Evolutionary conservation across 1,284 basidiomycete species (phyloP).

Genomic region (Gymnopus androsaceus): DNA sequence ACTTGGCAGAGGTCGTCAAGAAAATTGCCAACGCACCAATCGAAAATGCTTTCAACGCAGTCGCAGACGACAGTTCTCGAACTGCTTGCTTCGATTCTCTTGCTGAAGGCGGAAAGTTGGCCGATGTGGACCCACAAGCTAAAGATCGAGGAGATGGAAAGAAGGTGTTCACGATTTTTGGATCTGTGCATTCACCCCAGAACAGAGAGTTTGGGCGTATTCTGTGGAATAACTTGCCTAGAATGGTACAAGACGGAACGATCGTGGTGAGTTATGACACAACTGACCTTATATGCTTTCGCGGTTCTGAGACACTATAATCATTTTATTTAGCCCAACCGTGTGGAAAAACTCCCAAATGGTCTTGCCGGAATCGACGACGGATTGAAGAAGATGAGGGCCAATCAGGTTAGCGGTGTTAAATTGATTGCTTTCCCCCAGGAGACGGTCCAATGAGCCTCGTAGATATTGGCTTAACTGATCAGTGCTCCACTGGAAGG

Average conservation of each 20-base stretch:
- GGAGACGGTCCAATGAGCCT: no score
- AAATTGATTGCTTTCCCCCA: conserved; percentile 2
- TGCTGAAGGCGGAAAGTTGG: conserved; percentile 3
- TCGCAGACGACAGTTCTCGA: neutral
- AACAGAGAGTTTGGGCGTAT: conserved; percentile 1
- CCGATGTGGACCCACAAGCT: neutral
- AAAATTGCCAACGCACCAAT: conserved; percentile 5
- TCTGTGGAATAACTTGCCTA: neutral
- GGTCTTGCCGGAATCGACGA: conserved; percentile 1
- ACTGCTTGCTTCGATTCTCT: conserved; percentile 5
- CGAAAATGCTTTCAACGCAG: conserved; percentile 12
- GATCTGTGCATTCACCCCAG: neutral
- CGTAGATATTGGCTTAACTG: no score
- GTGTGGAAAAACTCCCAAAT: conserved; percentile 1
- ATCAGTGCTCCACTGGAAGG: no score
- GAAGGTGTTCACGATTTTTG: neutral
- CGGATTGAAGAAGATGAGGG: neutral
- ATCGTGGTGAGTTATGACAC: conserved; percentile 3
- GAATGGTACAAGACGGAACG: neutral
- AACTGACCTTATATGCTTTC: neutral
- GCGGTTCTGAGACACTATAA: neutral
- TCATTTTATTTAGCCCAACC: neutral
- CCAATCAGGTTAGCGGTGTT: conserved; percentile 2
- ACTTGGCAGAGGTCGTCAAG: conserved; percentile 8
- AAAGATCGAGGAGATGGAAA: no score